Conservation (phyloP, 2,329 filamentous ascomycete species). For the Pseudogymnoascus sp. region DNA sequence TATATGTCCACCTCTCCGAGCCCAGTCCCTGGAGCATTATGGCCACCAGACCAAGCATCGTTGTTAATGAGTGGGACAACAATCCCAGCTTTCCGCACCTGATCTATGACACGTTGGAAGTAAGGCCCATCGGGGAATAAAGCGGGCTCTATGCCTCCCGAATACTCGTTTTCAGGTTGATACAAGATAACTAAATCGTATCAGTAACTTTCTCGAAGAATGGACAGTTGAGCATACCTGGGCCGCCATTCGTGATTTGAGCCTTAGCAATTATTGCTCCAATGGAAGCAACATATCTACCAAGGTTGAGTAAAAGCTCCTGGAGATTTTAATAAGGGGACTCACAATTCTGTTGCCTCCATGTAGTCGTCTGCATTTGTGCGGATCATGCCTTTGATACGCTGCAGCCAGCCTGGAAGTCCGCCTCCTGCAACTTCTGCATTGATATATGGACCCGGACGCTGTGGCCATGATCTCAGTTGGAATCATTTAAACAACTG, state of each 20-base stretch:
- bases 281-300: conserved; percentile 53
- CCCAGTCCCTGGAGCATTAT: conserved; percentile 12
- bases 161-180: conserved; percentile 77
- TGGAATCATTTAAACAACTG: neutral
- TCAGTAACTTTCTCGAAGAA: conserved; percentile 23
- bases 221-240: neutral
- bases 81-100: conserved; percentile 58
- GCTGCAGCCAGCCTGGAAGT: conserved; percentile 69
- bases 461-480: conserved; percentile 15
- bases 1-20: conserved; percentile 19
- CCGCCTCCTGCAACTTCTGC: conserved; percentile 68
- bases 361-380: conserved; percentile 54
- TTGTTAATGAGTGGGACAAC: conserved; percentile 68
- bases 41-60: conserved; percentile 41
- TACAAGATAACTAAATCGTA: conserved; percentile 52
- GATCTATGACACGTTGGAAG: conserved; percentile 59
- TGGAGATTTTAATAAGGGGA: neutral
- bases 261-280: conserved; percentile 59
- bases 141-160: conserved; percentile 19
- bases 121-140: conserved; percentile 57
- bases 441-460: conserved; percentile 68
- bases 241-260: conserved; percentile 74
- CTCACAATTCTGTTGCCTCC: conserved; percentile 49
- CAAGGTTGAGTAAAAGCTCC: neutral
- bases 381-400: conserved; percentile 53